Percentiles rank a stretch among this genome's conserved stretches.
Evolutionary conservation across 176 grass and related monocot species (phyloP).

Genomic region (Echinochloa phyllopogon): DNA sequence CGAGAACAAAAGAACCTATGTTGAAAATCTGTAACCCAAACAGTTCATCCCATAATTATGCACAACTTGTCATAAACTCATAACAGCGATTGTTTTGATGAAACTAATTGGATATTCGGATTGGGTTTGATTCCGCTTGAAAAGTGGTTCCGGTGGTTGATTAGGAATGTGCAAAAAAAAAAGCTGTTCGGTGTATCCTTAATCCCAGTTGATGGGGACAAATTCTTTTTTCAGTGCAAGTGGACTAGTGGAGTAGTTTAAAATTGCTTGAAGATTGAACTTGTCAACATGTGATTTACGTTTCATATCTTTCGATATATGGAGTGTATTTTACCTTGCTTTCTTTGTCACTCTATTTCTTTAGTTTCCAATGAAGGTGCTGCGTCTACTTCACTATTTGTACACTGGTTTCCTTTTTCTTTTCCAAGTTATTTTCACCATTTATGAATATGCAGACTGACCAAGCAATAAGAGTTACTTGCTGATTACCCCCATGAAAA

Average conservation of each 20-base stretch:
- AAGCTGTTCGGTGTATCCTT: background rate
- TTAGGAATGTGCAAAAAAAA: slow-evolving; percentile 18
- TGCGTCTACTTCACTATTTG: background rate
- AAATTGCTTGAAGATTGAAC: background rate
- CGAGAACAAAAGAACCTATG: slow-evolving; percentile 15
- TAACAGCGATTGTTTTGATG: background rate
- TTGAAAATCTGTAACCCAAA: slow-evolving; percentile 7
- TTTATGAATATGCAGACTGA: background rate
- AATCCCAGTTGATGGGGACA: background rate
- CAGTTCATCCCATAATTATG: slow-evolving; percentile 13
- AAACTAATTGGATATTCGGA: background rate
- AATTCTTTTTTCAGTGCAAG: background rate
- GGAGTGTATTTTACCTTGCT: background rate
- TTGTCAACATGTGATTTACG: background rate
- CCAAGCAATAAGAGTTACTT: background rate
- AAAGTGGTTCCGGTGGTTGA: background rate
- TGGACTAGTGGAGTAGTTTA: slow-evolving; percentile 3
- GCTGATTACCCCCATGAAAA: background rate
- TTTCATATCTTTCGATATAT: background rate
- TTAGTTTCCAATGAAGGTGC: background rate
- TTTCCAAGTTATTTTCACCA: background rate
- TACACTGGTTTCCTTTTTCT: background rate
- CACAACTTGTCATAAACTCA: slow-evolving; percentile 3
- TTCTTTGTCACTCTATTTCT: background rate
- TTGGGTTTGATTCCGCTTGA: background rate